A percentile compares a stretch with the other conserved stretches of the same genome.
These are phyloP conservation scores for Dispira parvispora DNA, from an alignment of 192 early-diverging fungal species.

Conservation along the genomic window DNA sequence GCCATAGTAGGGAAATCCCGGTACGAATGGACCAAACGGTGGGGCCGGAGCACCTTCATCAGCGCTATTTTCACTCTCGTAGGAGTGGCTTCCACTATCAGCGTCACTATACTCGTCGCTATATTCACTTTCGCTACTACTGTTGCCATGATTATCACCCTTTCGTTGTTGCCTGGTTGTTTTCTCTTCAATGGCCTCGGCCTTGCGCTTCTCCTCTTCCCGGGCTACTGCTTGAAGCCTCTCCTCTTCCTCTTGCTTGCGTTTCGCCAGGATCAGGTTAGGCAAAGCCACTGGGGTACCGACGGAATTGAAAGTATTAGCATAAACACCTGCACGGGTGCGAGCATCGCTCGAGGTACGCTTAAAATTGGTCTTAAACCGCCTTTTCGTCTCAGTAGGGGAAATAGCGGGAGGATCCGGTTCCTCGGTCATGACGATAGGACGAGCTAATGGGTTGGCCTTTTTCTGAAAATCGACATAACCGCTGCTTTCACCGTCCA, in stretches of 20 bases:
- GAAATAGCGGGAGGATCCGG: not conserved
- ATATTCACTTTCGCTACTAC: no score
- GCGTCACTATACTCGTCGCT: no score
- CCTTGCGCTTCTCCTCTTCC: no score
- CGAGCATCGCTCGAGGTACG: not conserved
- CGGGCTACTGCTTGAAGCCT: no score
- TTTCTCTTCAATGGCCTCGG: no score
- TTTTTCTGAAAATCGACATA: conserved; percentile 8
- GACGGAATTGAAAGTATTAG: conserved; percentile 1
- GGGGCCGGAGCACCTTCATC: no score
- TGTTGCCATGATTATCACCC: no score
- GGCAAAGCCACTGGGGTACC: conserved; percentile 7
- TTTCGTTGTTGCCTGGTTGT: no score
- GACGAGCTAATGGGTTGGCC: not conserved
- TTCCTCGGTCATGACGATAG: not conserved
- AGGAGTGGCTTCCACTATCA: no score
- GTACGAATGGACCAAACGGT: no score
- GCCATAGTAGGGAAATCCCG: no score
- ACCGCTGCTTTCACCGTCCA: not conserved
- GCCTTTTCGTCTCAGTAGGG: not conserved
- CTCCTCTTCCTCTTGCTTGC: conserved; percentile 7
- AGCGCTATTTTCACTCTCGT: no score
- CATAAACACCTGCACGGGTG: not conserved
- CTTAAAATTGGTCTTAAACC: conserved; percentile 7
- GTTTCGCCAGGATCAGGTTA: conserved; percentile 3